These are phyloP conservation scores for Fusarium penzigii DNA, from an alignment of 2,329 filamentous ascomycete species.

Conservation along the genomic window DNA sequence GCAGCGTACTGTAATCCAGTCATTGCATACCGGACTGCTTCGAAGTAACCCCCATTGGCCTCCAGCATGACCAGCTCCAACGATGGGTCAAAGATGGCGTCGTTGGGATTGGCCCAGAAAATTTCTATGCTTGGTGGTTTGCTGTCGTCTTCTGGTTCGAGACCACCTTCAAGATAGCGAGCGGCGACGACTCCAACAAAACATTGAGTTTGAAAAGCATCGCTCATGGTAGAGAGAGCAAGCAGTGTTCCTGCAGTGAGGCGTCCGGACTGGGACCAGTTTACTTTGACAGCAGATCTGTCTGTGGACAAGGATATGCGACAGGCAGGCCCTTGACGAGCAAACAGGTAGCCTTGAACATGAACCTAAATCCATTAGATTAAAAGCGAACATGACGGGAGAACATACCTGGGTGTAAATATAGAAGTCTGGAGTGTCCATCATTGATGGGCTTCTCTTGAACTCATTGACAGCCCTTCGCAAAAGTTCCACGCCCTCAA, in stretches of 20 bases:
- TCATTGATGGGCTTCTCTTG: conserved; percentile 54
- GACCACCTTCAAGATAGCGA: conserved; percentile 58
- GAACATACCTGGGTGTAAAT: conserved; percentile 66
- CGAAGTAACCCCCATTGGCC: conserved; percentile 71
- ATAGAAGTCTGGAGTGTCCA: conserved; percentile 58
- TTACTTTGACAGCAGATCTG: conserved; percentile 64
- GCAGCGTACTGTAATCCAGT: conserved; percentile 66
- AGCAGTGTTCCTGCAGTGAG: conserved; percentile 56
- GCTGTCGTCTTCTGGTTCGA: conserved; percentile 49
- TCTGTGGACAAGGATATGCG: conserved; percentile 71
- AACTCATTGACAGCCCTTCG: conserved; percentile 60
- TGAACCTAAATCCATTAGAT: conserved; percentile 54
- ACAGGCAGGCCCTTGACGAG: conserved; percentile 62
- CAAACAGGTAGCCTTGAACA: conserved; percentile 65
- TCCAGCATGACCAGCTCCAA: conserved; percentile 79
- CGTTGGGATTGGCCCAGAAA: conserved; percentile 62
- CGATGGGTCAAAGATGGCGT: conserved; percentile 67
- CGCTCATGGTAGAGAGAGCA: conserved; percentile 50
- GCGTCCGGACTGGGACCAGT: conserved; percentile 59
- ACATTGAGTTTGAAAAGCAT: conserved; percentile 66
- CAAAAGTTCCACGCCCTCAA: conserved; percentile 71
- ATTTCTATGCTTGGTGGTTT: conserved; percentile 72
- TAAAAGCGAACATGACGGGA: not conserved
- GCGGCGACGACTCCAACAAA: conserved; percentile 74
- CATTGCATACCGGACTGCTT: conserved; percentile 73